phyloP scores from a whole-genome alignment of 2,329 filamentous ascomycete genomes.

The Trichoderma brevicompactum region DNA sequence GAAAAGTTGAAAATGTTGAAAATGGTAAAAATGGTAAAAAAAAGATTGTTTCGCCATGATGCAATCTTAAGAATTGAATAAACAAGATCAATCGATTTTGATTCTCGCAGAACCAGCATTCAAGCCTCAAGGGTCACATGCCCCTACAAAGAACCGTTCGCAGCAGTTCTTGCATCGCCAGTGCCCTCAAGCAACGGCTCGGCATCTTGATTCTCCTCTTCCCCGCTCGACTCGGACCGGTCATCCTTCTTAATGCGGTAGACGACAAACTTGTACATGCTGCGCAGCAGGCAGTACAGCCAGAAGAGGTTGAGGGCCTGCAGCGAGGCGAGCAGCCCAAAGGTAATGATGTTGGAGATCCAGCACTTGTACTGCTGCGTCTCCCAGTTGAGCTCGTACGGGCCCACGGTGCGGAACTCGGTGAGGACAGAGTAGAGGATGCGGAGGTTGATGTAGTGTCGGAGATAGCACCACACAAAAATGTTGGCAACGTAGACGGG shows the following conservation, averaged over 20 bases:
- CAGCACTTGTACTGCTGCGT: slow-evolving; percentile 76
- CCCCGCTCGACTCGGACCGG: slow-evolving; percentile 59
- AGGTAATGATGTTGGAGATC: slow-evolving; percentile 69
- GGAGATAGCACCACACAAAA: slow-evolving; percentile 81
- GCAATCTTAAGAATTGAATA: background rate
- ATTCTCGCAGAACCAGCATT: background rate
- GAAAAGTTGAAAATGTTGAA: background rate
- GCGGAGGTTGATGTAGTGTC: slow-evolving; percentile 79
- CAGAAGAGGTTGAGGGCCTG: slow-evolving; percentile 80
- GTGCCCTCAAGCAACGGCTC: background rate
- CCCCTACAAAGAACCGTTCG: background rate
- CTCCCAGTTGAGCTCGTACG: slow-evolving; percentile 75
- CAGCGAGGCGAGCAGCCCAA: slow-evolving; percentile 64
- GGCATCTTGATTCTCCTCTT: slow-evolving; percentile 2
- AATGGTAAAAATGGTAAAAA: background rate
- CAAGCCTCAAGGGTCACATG: background rate
- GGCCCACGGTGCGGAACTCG: slow-evolving; percentile 72
- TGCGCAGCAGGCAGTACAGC: slow-evolving; percentile 75
- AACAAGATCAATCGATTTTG: background rate
- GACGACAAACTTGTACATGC: slow-evolving; percentile 70
- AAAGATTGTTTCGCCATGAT: background rate
- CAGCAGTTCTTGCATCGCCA: background rate
- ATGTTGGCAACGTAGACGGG: slow-evolving; percentile 86
- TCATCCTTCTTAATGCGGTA: slow-evolving; percentile 68
- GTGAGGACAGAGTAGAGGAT: slow-evolving; percentile 76